A percentile compares a stretch with the other conserved stretches of the same genome.
These are phyloP conservation scores for Didymella arachidicola DNA, from an alignment of 2,329 filamentous ascomycete species.

Conservation along the genomic window DNA sequence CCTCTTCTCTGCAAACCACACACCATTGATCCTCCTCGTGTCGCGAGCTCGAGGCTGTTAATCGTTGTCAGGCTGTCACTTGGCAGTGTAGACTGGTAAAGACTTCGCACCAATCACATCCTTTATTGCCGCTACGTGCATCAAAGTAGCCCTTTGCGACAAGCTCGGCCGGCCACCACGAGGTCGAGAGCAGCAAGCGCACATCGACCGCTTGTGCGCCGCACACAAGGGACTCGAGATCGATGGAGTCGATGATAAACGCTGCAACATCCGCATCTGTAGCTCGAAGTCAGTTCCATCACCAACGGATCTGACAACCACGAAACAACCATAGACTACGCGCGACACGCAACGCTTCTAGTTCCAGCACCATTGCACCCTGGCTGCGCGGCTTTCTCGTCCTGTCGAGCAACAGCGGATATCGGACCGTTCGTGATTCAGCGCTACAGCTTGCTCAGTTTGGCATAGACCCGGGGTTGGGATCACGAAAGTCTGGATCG, in stretches of 20 bases:
- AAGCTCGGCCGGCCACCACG: constrained; percentile 6
- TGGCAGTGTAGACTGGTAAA: constrained; percentile 8
- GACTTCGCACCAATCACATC: constrained; percentile 16
- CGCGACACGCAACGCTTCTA: constrained; percentile 6
- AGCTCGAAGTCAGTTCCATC: not conserved
- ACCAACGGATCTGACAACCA: constrained; percentile 5
- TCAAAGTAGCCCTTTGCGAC: constrained; percentile 12
- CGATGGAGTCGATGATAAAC: not conserved
- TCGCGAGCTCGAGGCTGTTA: constrained; percentile 10
- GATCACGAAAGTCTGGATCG: constrained; percentile 25
- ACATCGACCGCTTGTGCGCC: not conserved
- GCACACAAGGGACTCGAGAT: constrained; percentile 1
- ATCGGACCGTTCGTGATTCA: constrained; percentile 15
- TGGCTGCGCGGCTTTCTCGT: constrained; percentile 16
- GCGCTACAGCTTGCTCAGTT: constrained; percentile 13
- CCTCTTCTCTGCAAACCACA: constrained; percentile 6
- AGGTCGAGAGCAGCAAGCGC: constrained; percentile 10
- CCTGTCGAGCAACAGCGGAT: constrained; percentile 14
- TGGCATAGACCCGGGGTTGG: constrained; percentile 9
- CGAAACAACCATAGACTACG: constrained; percentile 7
- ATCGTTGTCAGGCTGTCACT: not conserved
- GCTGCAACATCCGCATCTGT: not conserved
- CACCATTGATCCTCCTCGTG: constrained; percentile 14
- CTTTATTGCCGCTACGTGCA: constrained; percentile 14
- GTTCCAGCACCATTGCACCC: constrained; percentile 7